Evolutionary conservation across 1,284 basidiomycete genomes (phyloP).

Genomic region (Coriolopsis trogii): DNA sequence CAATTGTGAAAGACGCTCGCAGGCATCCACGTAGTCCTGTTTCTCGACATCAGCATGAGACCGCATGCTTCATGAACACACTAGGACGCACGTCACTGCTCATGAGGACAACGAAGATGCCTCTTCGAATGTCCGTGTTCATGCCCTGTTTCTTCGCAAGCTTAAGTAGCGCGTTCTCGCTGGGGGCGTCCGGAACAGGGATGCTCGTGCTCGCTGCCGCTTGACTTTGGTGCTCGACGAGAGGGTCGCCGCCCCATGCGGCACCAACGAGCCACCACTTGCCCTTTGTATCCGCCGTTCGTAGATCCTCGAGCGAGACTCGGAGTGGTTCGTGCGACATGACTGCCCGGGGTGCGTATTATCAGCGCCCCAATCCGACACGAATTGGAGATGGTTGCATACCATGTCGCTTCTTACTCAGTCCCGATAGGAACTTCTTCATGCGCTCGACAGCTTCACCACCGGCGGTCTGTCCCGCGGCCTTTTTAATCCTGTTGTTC

Average conservation of each 20-base stretch:
- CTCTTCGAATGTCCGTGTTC: slow-evolving; percentile 95
- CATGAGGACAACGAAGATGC: slow-evolving; percentile 93
- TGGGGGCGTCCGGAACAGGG: slow-evolving; percentile 27
- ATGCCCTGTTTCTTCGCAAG: slow-evolving; percentile 94
- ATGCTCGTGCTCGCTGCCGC: slow-evolving; percentile 21
- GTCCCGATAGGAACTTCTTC: slow-evolving; percentile 80
- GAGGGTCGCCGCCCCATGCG: slow-evolving; percentile 92
- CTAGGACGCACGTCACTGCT: slow-evolving; percentile 79
- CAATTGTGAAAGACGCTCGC: slow-evolving; percentile 82
- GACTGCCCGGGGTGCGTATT: slow-evolving; percentile 46
- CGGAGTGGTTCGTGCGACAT: slow-evolving; percentile 83
- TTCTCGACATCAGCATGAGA: neutral
- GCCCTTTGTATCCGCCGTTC: slow-evolving; percentile 83
- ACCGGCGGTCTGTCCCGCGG: slow-evolving; percentile 58
- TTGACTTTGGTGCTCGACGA: slow-evolving; percentile 67
- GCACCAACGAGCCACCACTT: slow-evolving; percentile 99
- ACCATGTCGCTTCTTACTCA: slow-evolving; percentile 82
- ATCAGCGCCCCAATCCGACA: neutral
- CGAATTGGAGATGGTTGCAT: slow-evolving; percentile 21
- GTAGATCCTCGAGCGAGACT: slow-evolving; percentile 84
- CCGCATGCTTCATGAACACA: neutral
- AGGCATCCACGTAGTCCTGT: slow-evolving; percentile 94
- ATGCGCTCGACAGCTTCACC: slow-evolving; percentile 79
- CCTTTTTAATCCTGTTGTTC: slow-evolving; percentile 84
- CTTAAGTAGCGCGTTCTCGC: slow-evolving; percentile 64